A percentile compares a stretch with the other conserved stretches of the same genome.
Evolutionary conservation across 2,329 filamentous ascomycete species (phyloP).

Genomic region (Paecilomyces sp.): DNA sequence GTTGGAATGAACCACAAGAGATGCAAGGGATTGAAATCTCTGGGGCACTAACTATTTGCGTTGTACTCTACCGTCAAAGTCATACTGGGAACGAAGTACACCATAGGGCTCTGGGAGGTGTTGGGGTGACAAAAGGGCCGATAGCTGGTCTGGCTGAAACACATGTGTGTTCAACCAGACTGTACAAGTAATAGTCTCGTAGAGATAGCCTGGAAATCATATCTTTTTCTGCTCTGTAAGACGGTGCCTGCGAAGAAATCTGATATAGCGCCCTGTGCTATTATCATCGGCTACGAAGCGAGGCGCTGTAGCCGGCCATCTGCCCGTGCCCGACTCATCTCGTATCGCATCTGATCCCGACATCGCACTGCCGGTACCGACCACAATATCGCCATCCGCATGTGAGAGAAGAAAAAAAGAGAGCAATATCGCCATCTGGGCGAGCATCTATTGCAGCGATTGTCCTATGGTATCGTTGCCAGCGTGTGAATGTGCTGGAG

Average conservation of each 20-base stretch:
- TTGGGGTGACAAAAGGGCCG: background rate
- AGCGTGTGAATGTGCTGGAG: background rate
- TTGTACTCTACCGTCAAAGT: too few relatives aligned
- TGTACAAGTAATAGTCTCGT: background rate
- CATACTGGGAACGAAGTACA: too few relatives aligned
- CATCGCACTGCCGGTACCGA: background rate
- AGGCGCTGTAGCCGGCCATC: background rate
- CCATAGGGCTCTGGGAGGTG: background rate
- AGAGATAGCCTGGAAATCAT: background rate
- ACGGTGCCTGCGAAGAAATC: background rate
- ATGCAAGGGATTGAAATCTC: background rate
- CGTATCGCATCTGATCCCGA: background rate
- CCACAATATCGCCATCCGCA: background rate
- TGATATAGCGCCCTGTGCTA: background rate
- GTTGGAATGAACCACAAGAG: background rate
- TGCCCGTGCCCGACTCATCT: background rate
- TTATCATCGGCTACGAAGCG: background rate
- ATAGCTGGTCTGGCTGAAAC: background rate
- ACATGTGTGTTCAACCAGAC: background rate
- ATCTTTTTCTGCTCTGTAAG: background rate
- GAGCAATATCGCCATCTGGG: background rate
- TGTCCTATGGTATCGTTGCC: background rate
- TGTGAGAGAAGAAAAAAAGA: background rate
- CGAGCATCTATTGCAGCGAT: background rate
- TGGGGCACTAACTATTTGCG: background rate